Percentiles rank a stretch among this genome's conserved stretches.
These are phyloP conservation scores for Rhynchospora tenuis DNA, from an alignment of 176 grass and related monocot species.

Conservation along the genomic window DNA sequence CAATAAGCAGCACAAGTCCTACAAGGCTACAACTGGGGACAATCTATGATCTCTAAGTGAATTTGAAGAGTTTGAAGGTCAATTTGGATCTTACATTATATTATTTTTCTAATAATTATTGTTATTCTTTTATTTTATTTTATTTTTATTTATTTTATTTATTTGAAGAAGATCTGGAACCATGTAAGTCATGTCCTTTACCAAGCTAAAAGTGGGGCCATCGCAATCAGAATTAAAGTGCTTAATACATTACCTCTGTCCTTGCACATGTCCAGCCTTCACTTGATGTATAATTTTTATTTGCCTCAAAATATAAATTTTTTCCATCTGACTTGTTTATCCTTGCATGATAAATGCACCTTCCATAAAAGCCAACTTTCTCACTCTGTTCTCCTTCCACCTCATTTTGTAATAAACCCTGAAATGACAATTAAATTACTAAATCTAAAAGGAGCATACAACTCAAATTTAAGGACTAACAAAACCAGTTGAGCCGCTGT, in stretches of 20 bases:
- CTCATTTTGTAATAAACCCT: slow-evolving; percentile 93
- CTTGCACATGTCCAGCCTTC: slow-evolving; percentile 64
- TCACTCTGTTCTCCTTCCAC: slow-evolving; percentile 72
- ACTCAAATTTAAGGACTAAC: neutral
- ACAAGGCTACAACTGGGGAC: neutral
- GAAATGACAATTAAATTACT: slow-evolving; percentile 1
- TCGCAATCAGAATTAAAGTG: neutral
- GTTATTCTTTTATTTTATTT: too few relatives aligned
- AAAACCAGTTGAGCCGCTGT: neutral
- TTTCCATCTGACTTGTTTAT: slow-evolving; percentile 21
- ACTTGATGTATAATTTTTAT: slow-evolving; percentile 38
- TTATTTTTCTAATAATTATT: too few relatives aligned
- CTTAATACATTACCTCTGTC: slow-evolving; percentile 45
- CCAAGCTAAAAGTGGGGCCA: neutral
- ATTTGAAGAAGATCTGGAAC: neutral
- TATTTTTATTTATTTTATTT: neutral
- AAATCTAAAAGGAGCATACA: neutral
- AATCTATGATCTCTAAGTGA: neutral
- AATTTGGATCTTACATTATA: neutral
- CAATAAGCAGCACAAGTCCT: neutral
- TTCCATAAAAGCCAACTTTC: slow-evolving; percentile 84
- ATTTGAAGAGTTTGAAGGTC: slow-evolving; percentile 11
- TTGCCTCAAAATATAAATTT: slow-evolving; percentile 27
- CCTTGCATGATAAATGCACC: slow-evolving; percentile 64
- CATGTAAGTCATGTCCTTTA: neutral